Conservation (phyloP, 2,329 filamentous ascomycete genomes). For the Pseudocercospora crystallina region DNA sequence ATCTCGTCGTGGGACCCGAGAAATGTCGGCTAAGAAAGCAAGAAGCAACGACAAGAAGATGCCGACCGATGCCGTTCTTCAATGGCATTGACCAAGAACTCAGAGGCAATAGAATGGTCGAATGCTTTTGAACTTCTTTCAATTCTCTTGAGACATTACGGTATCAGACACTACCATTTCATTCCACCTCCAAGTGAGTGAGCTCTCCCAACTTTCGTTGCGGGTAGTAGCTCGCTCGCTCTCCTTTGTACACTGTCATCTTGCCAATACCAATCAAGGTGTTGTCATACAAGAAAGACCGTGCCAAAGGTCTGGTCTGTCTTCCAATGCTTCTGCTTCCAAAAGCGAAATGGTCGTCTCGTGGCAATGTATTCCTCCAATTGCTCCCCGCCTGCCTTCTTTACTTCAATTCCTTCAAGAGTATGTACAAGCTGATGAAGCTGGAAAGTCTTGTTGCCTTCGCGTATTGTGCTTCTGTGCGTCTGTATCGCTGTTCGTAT, state of each 20-base stretch:
- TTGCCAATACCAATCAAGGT: neutral
- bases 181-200: neutral
- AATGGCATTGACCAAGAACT: too few relatives aligned
- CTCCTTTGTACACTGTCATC: neutral
- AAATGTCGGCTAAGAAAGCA: too few relatives aligned
- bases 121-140: slow-evolving; percentile 1
- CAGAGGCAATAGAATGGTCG: neutral
- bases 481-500: slow-evolving; percentile 5
- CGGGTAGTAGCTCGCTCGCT: neutral
- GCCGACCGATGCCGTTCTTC: too few relatives aligned
- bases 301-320: neutral
- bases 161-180: slow-evolving; percentile 10
- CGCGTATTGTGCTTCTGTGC: neutral
- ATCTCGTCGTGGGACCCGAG: too few relatives aligned
- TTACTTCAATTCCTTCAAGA: neutral
- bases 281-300: neutral
- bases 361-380: slow-evolving; percentile 7
- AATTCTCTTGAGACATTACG: slow-evolving; percentile 11
- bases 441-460: slow-evolving; percentile 9
- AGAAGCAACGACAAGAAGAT: too few relatives aligned
- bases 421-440: slow-evolving; percentile 14
- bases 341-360: slow-evolving; percentile 6
- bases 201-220: too few relatives aligned
- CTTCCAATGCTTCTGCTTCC: slow-evolving; percentile 4
- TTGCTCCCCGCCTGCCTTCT: slow-evolving; percentile 10